Conservation (phyloP, 495 filamentous ascomycete species). For the Astrothelium macrocarpum region DNA sequence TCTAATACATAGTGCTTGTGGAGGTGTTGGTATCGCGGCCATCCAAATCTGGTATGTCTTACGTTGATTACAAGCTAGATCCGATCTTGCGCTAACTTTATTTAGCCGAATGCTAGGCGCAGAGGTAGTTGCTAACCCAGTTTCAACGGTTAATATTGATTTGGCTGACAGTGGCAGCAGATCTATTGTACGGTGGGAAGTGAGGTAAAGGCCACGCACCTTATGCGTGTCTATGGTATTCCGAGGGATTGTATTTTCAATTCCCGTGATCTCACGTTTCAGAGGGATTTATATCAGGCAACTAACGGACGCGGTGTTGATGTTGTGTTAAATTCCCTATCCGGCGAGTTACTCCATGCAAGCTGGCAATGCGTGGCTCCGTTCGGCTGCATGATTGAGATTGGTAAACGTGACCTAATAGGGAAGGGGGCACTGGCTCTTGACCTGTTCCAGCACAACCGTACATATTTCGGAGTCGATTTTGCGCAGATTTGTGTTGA, state of each 20-base stretch:
- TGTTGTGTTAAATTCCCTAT: slow-evolving; percentile 19
- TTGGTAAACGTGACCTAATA: slow-evolving; percentile 29
- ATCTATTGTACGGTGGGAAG: not conserved
- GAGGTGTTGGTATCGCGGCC: slow-evolving; percentile 40
- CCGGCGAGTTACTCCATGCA: slow-evolving; percentile 13
- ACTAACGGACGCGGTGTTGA: slow-evolving; percentile 19
- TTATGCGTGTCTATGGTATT: slow-evolving; percentile 19
- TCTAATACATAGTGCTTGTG: slow-evolving; percentile 43
- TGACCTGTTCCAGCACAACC: slow-evolving; percentile 8
- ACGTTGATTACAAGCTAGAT: not conserved
- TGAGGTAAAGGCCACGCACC: not conserved
- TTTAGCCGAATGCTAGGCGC: not conserved
- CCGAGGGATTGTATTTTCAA: slow-evolving; percentile 35
- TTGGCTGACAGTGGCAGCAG: not conserved
- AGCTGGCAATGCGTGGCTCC: slow-evolving; percentile 19
- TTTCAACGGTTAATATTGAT: not conserved
- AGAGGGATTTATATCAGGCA: not conserved
- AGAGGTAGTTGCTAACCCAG: not conserved
- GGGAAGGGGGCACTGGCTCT: slow-evolving; percentile 9
- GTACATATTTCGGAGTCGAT: not conserved
- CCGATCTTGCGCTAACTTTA: not conserved
- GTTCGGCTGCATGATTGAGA: slow-evolving; percentile 40
- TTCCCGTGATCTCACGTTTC: slow-evolving; percentile 8
- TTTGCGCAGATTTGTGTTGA: not conserved
- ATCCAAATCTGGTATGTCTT: slow-evolving; percentile 21